Conservation (phyloP, 2,329 filamentous ascomycete species). For the Dryadomyces sulphureus region DNA sequence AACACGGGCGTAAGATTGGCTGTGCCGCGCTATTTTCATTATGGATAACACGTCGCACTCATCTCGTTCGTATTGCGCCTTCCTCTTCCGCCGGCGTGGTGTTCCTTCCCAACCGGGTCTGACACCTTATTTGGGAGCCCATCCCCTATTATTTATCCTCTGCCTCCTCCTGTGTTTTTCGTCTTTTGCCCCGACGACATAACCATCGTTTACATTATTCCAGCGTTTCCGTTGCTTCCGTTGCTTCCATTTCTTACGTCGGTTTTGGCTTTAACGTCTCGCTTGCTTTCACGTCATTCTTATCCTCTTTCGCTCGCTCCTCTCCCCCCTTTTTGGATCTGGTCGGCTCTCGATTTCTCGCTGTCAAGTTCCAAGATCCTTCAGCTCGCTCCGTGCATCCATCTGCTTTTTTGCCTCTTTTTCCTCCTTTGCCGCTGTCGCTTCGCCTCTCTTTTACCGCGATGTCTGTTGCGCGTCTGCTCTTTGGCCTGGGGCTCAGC, state of each 20-base stretch:
- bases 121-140: background rate
- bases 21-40: background rate
- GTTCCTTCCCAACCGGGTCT: background rate
- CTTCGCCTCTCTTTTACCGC: background rate
- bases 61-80: background rate
- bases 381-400: background rate
- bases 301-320: background rate
- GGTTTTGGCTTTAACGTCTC: too few relatives aligned
- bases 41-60: background rate
- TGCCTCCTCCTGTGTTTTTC: background rate
- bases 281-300: background rate
- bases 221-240: too few relatives aligned
- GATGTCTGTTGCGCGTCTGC: background rate
- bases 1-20: background rate
- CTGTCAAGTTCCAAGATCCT: too few relatives aligned
- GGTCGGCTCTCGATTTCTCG: too few relatives aligned
- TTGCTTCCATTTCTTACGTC: too few relatives aligned
- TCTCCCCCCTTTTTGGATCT: too few relatives aligned
- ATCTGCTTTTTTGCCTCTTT: background rate
- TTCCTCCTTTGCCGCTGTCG: background rate
- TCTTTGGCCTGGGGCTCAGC: conserved; percentile 5
- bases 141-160: background rate
- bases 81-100: background rate
- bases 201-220: too few relatives aligned
- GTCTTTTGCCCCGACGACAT: too few relatives aligned